Conservation (phyloP, 352 stramenopile species). For the Globisporangium uncinulatum region DNA sequence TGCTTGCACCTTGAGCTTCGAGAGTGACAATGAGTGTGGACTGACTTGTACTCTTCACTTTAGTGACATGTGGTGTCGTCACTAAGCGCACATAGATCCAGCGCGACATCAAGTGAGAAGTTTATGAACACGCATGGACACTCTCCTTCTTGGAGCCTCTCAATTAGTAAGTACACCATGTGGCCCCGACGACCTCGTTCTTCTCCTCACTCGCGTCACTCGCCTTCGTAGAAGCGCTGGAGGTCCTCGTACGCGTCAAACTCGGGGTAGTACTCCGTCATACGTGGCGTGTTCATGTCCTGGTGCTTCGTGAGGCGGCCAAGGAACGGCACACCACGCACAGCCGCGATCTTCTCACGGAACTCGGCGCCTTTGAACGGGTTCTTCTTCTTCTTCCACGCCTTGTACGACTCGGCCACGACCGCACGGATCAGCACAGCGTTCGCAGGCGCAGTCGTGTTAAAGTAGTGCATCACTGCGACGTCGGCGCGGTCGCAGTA, state of each 20-base stretch:
- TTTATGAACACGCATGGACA: too few relatives aligned
- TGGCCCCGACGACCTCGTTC: neutral
- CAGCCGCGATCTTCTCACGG: constrained; percentile 39
- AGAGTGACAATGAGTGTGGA: too few relatives aligned
- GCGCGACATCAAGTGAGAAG: too few relatives aligned
- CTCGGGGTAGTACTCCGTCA: constrained; percentile 42
- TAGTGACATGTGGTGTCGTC: too few relatives aligned
- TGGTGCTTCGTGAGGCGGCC: constrained; percentile 41
- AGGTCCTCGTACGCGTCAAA: constrained; percentile 23
- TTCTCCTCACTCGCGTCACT: neutral
- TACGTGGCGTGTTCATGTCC: constrained; percentile 26
- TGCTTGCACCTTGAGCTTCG: too few relatives aligned
- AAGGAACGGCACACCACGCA: constrained; percentile 66
- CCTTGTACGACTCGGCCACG: constrained; percentile 45
- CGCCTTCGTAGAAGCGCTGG: constrained; percentile 10
- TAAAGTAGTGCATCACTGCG: constrained; percentile 73
- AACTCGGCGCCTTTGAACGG: constrained; percentile 61
- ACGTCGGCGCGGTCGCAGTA: constrained; percentile 75
- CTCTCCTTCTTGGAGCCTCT: too few relatives aligned
- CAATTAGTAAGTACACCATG: too few relatives aligned
- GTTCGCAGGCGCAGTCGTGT: constrained; percentile 48
- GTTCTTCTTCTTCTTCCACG: constrained; percentile 78
- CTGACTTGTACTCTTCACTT: too few relatives aligned
- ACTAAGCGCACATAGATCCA: too few relatives aligned
- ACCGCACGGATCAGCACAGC: constrained; percentile 53